These are phyloP conservation scores for Coemansia sp. DNA, from an alignment of 192 early-diverging fungal species.

Conservation along the genomic window DNA sequence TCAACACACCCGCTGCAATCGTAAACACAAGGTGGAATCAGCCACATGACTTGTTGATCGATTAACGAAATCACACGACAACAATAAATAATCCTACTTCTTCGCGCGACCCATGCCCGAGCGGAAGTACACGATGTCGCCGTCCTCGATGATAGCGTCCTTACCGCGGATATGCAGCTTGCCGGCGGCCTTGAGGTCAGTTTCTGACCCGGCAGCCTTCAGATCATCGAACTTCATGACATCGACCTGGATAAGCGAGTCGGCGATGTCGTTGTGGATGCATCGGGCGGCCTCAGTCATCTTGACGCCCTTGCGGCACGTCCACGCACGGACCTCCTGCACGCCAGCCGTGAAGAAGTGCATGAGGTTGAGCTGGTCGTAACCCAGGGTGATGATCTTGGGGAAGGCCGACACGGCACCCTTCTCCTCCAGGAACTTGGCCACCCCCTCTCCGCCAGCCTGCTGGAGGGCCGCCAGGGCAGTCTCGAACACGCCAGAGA, in stretches of 20 bases:
- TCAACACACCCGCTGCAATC: not conserved
- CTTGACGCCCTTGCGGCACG: slow-evolving; percentile 79
- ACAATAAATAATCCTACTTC: slow-evolving; percentile 19
- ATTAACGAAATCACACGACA: not conserved
- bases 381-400: slow-evolving; percentile 94
- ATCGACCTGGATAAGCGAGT: slow-evolving; percentile 94
- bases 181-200: slow-evolving; percentile 88
- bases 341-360: slow-evolving; percentile 96
- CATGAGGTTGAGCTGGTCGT: slow-evolving; percentile 80
- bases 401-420: slow-evolving; percentile 75
- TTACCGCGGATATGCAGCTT: slow-evolving; percentile 92
- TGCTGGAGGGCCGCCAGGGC: slow-evolving; percentile 56
- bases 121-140: slow-evolving; percentile 87
- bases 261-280: slow-evolving; percentile 87
- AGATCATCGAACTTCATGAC: slow-evolving; percentile 90
- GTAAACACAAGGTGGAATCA: not conserved
- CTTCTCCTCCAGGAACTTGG: slow-evolving; percentile 65
- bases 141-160: slow-evolving; percentile 91
- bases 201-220: slow-evolving; percentile 80
- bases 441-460: slow-evolving; percentile 49
- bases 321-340: slow-evolving; percentile 94
- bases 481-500: slow-evolving; percentile 84
- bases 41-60: not conserved
- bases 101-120: slow-evolving; percentile 50
- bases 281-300: slow-evolving; percentile 92